Evolutionary conservation across 2,329 filamentous ascomycete species (phyloP).

Genomic region (Chaetomium sp.): DNA sequence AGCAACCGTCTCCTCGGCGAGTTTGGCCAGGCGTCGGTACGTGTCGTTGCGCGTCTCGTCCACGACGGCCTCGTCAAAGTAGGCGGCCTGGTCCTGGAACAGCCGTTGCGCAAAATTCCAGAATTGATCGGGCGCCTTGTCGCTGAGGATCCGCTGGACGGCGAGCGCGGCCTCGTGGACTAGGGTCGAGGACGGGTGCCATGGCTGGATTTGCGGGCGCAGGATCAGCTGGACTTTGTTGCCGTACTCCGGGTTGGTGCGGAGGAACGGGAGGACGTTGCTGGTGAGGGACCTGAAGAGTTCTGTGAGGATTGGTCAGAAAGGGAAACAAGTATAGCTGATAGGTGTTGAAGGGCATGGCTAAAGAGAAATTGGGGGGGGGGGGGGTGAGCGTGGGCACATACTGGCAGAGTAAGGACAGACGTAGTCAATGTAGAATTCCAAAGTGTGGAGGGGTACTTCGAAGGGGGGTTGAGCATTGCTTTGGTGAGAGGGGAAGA

Average conservation of each 20-base stretch:
- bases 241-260: conserved; percentile 49
- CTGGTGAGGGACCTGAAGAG: conserved; percentile 72
- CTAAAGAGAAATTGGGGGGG: conserved; percentile 16
- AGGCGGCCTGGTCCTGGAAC: conserved; percentile 61
- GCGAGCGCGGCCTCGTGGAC: conserved; percentile 79
- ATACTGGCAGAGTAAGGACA: conserved; percentile 61
- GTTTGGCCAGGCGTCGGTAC: conserved; percentile 68
- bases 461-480: conserved; percentile 29
- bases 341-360: not conserved
- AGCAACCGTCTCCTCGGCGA: conserved; percentile 61
- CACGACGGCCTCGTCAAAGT: conserved; percentile 79
- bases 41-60: conserved; percentile 79
- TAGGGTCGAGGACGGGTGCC: conserved; percentile 83
- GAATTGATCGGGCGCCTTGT: conserved; percentile 61
- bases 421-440: conserved; percentile 79
- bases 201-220: conserved; percentile 87
- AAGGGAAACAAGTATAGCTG: not conserved
- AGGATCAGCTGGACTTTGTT: conserved; percentile 67
- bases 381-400: not conserved
- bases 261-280: conserved; percentile 58
- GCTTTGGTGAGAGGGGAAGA: conserved; percentile 36
- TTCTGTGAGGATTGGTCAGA: conserved; percentile 24
- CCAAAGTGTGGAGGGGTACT: conserved; percentile 51
- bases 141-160: conserved; percentile 52
- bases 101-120: conserved; percentile 70